Base-by-base conservation (phyloP, 306 rosid species). In the Citrullus colocynthis region DNA sequence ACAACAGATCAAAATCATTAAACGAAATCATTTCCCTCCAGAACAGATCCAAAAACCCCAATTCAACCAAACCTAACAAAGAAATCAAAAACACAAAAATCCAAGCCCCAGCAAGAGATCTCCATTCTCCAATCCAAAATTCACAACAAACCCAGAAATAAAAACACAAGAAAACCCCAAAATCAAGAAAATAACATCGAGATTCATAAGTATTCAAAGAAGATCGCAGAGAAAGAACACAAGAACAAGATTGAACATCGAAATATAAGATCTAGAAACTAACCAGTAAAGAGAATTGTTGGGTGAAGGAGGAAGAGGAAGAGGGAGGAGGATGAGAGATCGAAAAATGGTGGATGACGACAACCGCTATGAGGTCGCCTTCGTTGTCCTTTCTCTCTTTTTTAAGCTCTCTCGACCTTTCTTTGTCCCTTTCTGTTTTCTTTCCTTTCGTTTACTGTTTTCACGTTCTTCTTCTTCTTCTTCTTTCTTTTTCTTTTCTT, bases 311-410 rank as follows among this genome's bases (percentile, higher is more conserved):
- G 42, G 12, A 15, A 4, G 73, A 73, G 55, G 37, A 17, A 42
- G 10, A 17, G 21, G 70, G 70, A 13, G 51, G 34, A 21, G 59
- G 76, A 44, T 4, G 54, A 69, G 41, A 72, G 77, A 72, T 72
- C 60, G 77, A 34, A 52, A 66, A 74, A 74, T 54, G 78, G 42
- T 18, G 60, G 62, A 74, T 51, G 78, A 74, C 78, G 78, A 74
- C 78, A 74, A 74, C 44, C 61, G 63, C 49, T 15, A 32, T 54
- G 63, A 74, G 63, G 63, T 74, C 61, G 78, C 45, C 45, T 51
- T 74, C 48, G 78, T 54, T 74, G 78, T 74, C 62, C 61, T 73
- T 73, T 73, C 63, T 54, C 63, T 54, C 44, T 52, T 73, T 73
- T 74, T 34, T 17, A 51, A 49, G 77, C 60, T 48, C 77, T 72